Conservation (phyloP, 1,284 basidiomycete species). For the Inonotus hispidus region DNA sequence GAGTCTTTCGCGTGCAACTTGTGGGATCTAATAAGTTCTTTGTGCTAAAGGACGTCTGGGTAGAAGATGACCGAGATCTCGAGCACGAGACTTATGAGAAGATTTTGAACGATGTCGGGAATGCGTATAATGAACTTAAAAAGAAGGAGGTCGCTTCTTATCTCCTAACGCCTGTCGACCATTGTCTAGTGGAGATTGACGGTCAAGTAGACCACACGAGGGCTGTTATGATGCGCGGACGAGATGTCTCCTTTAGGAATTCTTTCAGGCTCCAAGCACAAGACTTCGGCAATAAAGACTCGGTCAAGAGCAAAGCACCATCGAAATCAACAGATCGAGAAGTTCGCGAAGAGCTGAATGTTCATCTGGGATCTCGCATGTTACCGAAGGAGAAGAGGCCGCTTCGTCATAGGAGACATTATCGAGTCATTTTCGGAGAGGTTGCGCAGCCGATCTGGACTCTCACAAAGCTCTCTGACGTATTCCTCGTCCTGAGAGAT, state of each 20-base stretch:
- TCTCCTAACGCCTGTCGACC: not conserved
- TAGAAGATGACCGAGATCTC: not conserved
- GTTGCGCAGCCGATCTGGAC: not conserved
- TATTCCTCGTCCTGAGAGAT: not conserved
- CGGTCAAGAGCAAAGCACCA: not conserved
- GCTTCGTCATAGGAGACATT: conserved; percentile 4
- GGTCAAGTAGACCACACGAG: conserved; percentile 7
- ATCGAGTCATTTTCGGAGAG: not conserved
- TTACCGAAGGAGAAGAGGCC: not conserved
- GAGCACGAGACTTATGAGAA: not conserved
- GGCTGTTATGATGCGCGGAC: conserved; percentile 2
- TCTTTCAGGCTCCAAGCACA: not conserved
- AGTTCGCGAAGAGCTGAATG: not conserved
- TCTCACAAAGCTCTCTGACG: not conserved
- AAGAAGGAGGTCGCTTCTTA: not conserved
- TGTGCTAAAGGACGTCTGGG: not conserved
- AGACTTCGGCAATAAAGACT: not conserved
- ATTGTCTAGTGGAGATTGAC: not conserved
- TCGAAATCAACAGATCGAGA: not conserved
- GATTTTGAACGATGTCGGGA: not conserved
- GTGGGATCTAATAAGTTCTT: not conserved
- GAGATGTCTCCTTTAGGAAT: not conserved
- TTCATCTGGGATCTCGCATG: not conserved
- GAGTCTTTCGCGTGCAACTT: not conserved
- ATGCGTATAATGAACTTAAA: not conserved